phyloP scores from a whole-genome alignment of 208 protist species.

The Trichomonas vaginalis region DNA sequence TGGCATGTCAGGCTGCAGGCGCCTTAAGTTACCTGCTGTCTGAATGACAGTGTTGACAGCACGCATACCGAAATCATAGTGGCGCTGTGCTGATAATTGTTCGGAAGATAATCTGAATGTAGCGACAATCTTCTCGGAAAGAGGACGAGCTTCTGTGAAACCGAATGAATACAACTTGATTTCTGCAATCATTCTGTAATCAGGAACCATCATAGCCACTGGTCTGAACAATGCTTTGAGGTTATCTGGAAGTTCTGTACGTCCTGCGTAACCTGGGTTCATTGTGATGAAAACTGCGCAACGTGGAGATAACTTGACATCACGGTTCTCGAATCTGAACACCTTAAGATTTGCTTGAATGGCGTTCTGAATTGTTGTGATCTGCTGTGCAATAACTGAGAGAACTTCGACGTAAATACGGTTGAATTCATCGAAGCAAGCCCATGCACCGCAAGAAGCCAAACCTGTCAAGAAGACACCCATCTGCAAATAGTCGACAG shows the following conservation, averaged over 20 bases:
- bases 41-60: conserved; percentile 91
- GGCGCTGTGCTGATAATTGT: conserved; percentile 76
- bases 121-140: conserved; percentile 84
- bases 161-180: conserved; percentile 90
- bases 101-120: conserved; percentile 86
- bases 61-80: conserved; percentile 96
- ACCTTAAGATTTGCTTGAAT: conserved; percentile 28
- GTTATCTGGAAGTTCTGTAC: conserved; percentile 90
- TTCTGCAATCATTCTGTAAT: conserved; percentile 92
- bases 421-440: conserved; percentile 58
- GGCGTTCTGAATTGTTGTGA: conserved; percentile 39
- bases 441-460: conserved; percentile 41
- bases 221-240: conserved; percentile 58
- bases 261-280: conserved; percentile 90
- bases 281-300: conserved; percentile 59
- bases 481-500: conserved; percentile 49
- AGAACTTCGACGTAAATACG: conserved; percentile 45
- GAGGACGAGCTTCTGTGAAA: conserved; percentile 69
- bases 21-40: conserved; percentile 72
- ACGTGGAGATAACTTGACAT: conserved; percentile 42
- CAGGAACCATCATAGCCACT: conserved; percentile 88
- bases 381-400: conserved; percentile 44
- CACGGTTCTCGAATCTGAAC: conserved; percentile 43
- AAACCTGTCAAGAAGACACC: conserved; percentile 38
- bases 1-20: conserved; percentile 63